phyloP scores from a whole-genome alignment of 1,284 basidiomycete species.

The Trichosporon faecale region DNA sequence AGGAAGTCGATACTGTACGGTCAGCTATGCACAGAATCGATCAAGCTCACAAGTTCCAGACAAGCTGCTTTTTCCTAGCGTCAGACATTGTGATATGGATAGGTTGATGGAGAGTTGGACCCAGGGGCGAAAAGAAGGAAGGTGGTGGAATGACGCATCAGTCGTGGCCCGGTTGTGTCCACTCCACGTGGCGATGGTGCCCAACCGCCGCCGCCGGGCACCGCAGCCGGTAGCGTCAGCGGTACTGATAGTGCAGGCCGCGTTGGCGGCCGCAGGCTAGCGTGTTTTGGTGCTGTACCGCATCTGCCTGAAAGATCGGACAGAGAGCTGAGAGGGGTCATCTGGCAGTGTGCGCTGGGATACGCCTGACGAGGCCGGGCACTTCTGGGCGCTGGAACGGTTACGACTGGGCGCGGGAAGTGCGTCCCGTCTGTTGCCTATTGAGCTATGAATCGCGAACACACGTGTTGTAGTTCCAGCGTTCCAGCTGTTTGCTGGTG shows the following conservation, averaged over 20 bases:
- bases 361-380: too few relatives aligned
- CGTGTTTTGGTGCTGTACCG: background rate
- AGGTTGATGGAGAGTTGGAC: background rate
- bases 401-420: too few relatives aligned
- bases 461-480: background rate
- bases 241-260: background rate
- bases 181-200: background rate
- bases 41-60: constrained; percentile 45
- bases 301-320: background rate
- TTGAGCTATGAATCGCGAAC: background rate
- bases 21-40: background rate
- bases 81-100: constrained; percentile 19
- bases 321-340: too few relatives aligned
- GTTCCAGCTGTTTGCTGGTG: background rate
- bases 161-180: background rate
- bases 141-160: constrained; percentile 14
- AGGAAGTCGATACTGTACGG: constrained; percentile 75
- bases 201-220: background rate
- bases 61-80: constrained; percentile 50
- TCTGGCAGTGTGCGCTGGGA: background rate
- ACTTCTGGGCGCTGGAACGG: too few relatives aligned
- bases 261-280: background rate
- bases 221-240: background rate
- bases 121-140: constrained; percentile 11
- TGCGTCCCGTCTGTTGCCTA: too few relatives aligned